Evolutionary conservation across 108 stramenopile genomes (phyloP).

Genomic region (Fistulifera solaris): DNA sequence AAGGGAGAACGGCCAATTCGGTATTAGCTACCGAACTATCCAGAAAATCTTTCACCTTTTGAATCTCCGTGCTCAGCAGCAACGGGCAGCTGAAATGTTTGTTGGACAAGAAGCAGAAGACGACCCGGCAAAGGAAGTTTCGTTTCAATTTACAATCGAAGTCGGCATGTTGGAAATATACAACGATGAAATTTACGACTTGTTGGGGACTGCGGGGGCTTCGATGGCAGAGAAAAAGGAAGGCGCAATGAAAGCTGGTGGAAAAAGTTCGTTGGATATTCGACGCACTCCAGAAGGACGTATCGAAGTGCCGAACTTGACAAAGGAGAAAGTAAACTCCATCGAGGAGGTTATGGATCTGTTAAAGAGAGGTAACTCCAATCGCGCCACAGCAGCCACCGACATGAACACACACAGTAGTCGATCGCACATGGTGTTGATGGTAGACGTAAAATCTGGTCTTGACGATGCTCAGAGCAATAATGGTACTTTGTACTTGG

Average conservation of each 20-base stretch:
- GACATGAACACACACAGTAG: constrained; percentile 94
- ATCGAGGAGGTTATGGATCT: constrained; percentile 78
- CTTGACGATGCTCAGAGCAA: constrained; percentile 51
- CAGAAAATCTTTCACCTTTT: constrained; percentile 82
- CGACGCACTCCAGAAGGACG: constrained; percentile 61
- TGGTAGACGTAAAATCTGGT: constrained; percentile 76
- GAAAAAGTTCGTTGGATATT: constrained; percentile 66
- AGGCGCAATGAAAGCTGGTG: constrained; percentile 40
- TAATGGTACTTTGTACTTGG: constrained; percentile 85
- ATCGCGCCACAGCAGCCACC: constrained; percentile 90
- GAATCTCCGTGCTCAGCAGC: constrained; percentile 53
- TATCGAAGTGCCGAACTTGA: constrained; percentile 91
- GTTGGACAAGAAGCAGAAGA: constrained; percentile 19
- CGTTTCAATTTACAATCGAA: constrained; percentile 47
- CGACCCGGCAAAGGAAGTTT: constrained; percentile 6
- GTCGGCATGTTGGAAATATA: constrained; percentile 84
- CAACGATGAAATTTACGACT: constrained; percentile 86
- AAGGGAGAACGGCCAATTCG: constrained; percentile 55
- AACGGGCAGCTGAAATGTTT: constrained; percentile 14
- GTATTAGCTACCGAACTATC: constrained; percentile 82
- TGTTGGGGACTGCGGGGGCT: constrained; percentile 38
- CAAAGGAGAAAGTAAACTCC: constrained; percentile 67
- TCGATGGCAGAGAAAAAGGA: constrained; percentile 41
- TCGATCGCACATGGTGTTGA: constrained; percentile 94
- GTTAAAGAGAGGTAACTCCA: constrained; percentile 80